Conservation (phyloP, 768 basidiomycete species). For the Cystofilobasidium bisporidii region DNA sequence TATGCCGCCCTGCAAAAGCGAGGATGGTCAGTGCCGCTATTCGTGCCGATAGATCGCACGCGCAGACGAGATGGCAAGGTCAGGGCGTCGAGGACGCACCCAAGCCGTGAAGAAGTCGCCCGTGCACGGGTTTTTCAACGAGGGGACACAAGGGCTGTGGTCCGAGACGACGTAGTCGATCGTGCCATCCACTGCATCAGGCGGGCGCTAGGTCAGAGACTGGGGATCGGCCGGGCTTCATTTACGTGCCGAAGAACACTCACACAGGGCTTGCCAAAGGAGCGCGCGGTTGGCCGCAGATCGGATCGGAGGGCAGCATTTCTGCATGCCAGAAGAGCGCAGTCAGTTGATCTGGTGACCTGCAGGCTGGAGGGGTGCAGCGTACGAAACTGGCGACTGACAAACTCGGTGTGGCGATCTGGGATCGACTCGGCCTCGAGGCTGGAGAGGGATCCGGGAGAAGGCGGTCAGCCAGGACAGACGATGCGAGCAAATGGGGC, state of each 20-base stretch:
- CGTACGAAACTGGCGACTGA: not conserved
- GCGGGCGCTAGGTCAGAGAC: no score
- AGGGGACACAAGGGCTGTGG: conserved; percentile 79
- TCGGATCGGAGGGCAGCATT: conserved; percentile 93
- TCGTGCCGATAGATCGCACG: no score
- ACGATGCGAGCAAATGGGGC: not conserved
- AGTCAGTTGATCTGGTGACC: not conserved
- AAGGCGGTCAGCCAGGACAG: not conserved
- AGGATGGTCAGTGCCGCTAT: not conserved
- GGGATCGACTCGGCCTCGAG: conserved; percentile 66
- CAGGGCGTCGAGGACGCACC: not conserved
- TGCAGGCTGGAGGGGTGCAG: no score
- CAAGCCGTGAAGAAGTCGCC: conserved; percentile 61
- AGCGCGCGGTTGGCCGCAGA: conserved; percentile 58
- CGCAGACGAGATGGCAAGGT: no score
- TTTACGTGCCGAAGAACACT: not conserved
- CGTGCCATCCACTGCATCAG: conserved; percentile 60
- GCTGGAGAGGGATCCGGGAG: not conserved
- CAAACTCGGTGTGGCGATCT: conserved; percentile 32
- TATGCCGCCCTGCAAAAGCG: conserved; percentile 82
- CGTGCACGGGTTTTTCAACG: conserved; percentile 62
- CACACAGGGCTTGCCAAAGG: conserved; percentile 56
- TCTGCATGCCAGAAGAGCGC: conserved; percentile 67
- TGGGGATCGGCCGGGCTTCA: no score
- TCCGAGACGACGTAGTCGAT: conserved; percentile 94